phyloP scores from a whole-genome alignment of 176 grass and related monocot genomes.

The Carex pumila region DNA sequence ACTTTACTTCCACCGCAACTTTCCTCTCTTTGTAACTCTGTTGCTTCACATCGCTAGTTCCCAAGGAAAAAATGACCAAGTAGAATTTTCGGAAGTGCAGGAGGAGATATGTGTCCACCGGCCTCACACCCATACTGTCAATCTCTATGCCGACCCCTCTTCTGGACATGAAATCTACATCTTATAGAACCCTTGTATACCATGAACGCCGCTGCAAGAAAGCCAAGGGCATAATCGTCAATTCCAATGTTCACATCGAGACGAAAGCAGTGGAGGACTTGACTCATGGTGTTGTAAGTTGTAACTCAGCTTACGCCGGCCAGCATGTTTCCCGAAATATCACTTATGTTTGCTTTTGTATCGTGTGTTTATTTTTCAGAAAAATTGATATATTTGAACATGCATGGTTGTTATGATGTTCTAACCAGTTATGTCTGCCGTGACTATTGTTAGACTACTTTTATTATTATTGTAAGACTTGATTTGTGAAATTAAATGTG shows the following conservation, averaged over 20 bases:
- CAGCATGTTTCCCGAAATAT: not conserved
- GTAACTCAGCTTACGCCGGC: not conserved
- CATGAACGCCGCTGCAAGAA: slow-evolving; percentile 18
- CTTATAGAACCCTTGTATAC: slow-evolving; percentile 21
- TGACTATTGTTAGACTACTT: too few relatives aligned
- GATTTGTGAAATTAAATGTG: too few relatives aligned
- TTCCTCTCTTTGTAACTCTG: slow-evolving; percentile 41
- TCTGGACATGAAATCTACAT: not conserved
- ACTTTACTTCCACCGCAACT: slow-evolving; percentile 23
- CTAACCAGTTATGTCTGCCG: too few relatives aligned
- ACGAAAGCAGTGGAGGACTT: not conserved
- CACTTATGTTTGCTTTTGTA: too few relatives aligned
- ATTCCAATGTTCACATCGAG: slow-evolving; percentile 27
- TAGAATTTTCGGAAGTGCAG: slow-evolving; percentile 16
- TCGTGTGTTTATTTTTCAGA: too few relatives aligned
- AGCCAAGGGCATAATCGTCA: slow-evolving; percentile 33
- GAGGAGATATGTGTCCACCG: slow-evolving; percentile 18
- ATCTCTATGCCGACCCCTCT: slow-evolving; percentile 12
- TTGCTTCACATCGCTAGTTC: slow-evolving; percentile 12
- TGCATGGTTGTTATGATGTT: too few relatives aligned
- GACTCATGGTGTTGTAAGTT: not conserved
- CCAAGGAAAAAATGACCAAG: not conserved
- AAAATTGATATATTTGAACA: too few relatives aligned
- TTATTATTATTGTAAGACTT: too few relatives aligned
- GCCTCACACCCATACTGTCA: slow-evolving; percentile 22